These are phyloP conservation scores for Anacardium occidentale DNA, from an alignment of 345 rosid genomes.

Conservation along the genomic window DNA sequence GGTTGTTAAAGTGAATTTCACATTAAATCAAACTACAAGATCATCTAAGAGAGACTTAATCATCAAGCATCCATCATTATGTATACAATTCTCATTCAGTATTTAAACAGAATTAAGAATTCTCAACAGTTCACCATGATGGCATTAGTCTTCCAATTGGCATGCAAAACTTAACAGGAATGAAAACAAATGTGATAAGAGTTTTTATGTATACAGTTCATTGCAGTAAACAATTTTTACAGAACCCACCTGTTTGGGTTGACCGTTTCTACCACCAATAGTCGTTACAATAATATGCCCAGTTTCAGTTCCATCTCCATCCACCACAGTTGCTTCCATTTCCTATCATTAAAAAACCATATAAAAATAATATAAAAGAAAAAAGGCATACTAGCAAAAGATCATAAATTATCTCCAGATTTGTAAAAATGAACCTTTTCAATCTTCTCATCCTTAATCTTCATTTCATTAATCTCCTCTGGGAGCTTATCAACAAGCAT, in stretches of 20 bases:
- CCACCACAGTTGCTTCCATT: constrained; percentile 40
- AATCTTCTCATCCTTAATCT: constrained; percentile 24
- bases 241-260: constrained; percentile 42
- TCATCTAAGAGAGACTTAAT: not conserved
- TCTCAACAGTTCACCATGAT: not conserved
- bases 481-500: constrained; percentile 26
- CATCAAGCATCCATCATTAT: not conserved
- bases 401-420: not conserved
- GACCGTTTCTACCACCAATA: constrained; percentile 47
- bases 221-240: too few relatives aligned
- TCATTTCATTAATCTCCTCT: constrained; percentile 21
- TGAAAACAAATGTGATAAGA: not conserved
- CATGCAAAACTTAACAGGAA: too few relatives aligned
- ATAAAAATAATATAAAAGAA: not conserved
- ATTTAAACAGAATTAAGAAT: not conserved
- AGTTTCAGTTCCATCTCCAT: constrained; percentile 43
- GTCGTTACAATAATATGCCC: constrained; percentile 47
- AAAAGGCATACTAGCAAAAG: not conserved
- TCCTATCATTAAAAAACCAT: constrained; percentile 24
- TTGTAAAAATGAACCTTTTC: constrained; percentile 10
- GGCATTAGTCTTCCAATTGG: not conserved
- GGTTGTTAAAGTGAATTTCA: not conserved
- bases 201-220: not conserved
- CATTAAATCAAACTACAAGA: not conserved
- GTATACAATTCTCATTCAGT: not conserved